A percentile compares a stretch with the other conserved stretches of the same genome.
phyloP scores from a whole-genome alignment of 805 yeast species.

The Ogataea wickerhamii region DNA sequence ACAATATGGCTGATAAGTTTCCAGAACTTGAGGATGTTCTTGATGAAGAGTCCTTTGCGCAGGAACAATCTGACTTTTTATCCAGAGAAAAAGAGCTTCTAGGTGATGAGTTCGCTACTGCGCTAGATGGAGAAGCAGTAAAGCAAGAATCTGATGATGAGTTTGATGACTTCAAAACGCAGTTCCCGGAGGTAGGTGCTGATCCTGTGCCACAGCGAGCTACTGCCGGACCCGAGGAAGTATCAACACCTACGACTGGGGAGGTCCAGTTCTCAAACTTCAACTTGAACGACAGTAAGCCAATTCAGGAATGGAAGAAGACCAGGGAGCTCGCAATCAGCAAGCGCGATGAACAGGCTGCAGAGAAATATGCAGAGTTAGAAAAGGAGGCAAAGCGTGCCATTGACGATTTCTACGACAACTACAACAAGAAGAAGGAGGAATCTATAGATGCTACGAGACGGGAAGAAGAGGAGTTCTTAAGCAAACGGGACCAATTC shows the following conservation, averaged over 20 bases:
- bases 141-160: slow-evolving; percentile 41
- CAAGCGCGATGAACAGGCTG: slow-evolving; percentile 72
- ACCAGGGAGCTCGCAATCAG: slow-evolving; percentile 75
- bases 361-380: slow-evolving; percentile 59
- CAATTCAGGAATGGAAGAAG: slow-evolving; percentile 74
- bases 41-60: slow-evolving; percentile 32
- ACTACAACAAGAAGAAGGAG: slow-evolving; percentile 81
- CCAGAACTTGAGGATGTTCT: slow-evolving; percentile 59
- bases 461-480: slow-evolving; percentile 66
- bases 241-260: slow-evolving; percentile 29
- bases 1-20: slow-evolving; percentile 66
- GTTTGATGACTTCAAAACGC: slow-evolving; percentile 58
- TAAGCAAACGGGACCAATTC: slow-evolving; percentile 68
- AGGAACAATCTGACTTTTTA: slow-evolving; percentile 47
- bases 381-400: slow-evolving; percentile 75
- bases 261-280: slow-evolving; percentile 38
- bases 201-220: slow-evolving; percentile 14
- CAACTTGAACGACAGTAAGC: slow-evolving; percentile 49
- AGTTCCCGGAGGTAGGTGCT: slow-evolving; percentile 57
- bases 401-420: slow-evolving; percentile 88
- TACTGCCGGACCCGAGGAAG: slow-evolving; percentile 9
- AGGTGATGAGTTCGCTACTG: slow-evolving; percentile 71
- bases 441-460: slow-evolving; percentile 58
- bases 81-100: slow-evolving; percentile 64
- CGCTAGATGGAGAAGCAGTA: slow-evolving; percentile 50